A percentile compares a stretch with the other conserved stretches of the same genome.
Conservation (phyloP, 805 yeast genomes). For the Candida orba region DNA sequence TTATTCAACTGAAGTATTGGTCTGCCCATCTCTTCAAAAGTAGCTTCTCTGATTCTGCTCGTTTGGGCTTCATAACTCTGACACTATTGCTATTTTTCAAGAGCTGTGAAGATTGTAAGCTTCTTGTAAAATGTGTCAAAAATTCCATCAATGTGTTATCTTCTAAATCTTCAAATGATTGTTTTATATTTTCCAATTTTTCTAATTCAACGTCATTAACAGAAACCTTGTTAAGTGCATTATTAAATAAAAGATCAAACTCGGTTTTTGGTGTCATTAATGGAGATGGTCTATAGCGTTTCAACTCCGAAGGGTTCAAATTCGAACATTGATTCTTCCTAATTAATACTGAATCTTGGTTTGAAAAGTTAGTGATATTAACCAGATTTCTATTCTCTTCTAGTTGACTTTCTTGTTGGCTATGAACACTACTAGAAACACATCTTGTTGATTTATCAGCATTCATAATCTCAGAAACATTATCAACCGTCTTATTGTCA, state of each 20-base stretch:
- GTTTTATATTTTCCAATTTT: conserved; percentile 12
- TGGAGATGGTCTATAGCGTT: not conserved
- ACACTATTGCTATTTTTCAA: not conserved
- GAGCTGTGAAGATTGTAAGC: not conserved
- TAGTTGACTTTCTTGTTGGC: too few relatives aligned
- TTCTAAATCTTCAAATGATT: conserved; percentile 12
- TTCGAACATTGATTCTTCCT: not conserved
- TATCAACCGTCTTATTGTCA: conserved; percentile 3
- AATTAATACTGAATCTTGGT: not conserved
- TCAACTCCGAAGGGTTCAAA: not conserved
- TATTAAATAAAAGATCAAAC: conserved; percentile 7
- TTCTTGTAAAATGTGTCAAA: conserved; percentile 4
- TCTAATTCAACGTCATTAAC: conserved; percentile 11
- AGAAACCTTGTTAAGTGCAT: conserved; percentile 1
- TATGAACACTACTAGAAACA: too few relatives aligned
- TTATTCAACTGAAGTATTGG: conserved; percentile 17
- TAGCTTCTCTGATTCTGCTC: conserved; percentile 33
- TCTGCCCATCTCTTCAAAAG: conserved; percentile 45
- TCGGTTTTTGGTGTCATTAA: not conserved
- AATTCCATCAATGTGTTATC: conserved; percentile 9
- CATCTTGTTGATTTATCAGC: too few relatives aligned
- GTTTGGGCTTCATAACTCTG: conserved; percentile 10
- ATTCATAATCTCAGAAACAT: conserved; percentile 14
- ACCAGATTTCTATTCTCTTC: too few relatives aligned
- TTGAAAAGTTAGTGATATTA: not conserved